Percentiles rank a stretch among this genome's conserved stretches.
phyloP scores from a whole-genome alignment of 2,329 filamentous ascomycete species.

The Colletotrichum cuscutae region DNA sequence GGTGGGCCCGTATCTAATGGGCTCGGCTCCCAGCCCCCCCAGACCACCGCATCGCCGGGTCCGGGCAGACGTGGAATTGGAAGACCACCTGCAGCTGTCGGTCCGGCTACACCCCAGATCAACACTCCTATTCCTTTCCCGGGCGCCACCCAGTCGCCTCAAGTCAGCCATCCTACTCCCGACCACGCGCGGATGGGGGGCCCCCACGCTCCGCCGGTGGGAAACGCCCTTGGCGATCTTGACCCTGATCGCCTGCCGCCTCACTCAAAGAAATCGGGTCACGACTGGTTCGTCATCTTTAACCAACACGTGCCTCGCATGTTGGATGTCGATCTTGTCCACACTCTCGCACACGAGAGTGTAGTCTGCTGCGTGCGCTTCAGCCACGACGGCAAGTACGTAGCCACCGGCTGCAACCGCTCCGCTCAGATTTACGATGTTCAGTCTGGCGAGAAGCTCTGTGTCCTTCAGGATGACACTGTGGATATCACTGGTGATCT shows the following conservation, averaged over 20 bases:
- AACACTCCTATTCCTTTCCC: slow-evolving; percentile 89
- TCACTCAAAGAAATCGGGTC: slow-evolving; percentile 87
- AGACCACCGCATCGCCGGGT: slow-evolving; percentile 87
- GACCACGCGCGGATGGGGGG: slow-evolving; percentile 68
- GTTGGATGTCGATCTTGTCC: slow-evolving; percentile 92
- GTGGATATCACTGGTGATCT: slow-evolving; percentile 91
- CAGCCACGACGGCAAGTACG: slow-evolving; percentile 93
- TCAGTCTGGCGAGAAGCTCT: slow-evolving; percentile 84
- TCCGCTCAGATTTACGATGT: slow-evolving; percentile 99
- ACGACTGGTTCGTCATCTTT: slow-evolving; percentile 97
- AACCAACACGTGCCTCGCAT: slow-evolving; percentile 91
- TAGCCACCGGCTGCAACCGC: slow-evolving; percentile 96
- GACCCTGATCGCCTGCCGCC: slow-evolving; percentile 87
- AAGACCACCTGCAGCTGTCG: slow-evolving; percentile 69
- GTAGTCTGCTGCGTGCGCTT: slow-evolving; percentile 99
- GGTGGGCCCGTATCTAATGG: slow-evolving; percentile 69
- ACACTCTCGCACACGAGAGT: slow-evolving; percentile 92
- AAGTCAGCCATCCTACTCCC: slow-evolving; percentile 86
- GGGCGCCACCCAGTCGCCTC: slow-evolving; percentile 83
- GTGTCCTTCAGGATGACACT: slow-evolving; percentile 87
- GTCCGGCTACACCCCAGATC: slow-evolving; percentile 91
- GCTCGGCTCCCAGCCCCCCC: slow-evolving; percentile 85
- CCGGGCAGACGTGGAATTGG: slow-evolving; percentile 79
- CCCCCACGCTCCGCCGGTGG: slow-evolving; percentile 53
- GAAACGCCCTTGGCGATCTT: slow-evolving; percentile 81